Evolutionary conservation across 371 early-diverging fungal genomes (phyloP), one percentile per base, ranked within the genome.

Genomic region (Haplosporangium sp.): DNA sequence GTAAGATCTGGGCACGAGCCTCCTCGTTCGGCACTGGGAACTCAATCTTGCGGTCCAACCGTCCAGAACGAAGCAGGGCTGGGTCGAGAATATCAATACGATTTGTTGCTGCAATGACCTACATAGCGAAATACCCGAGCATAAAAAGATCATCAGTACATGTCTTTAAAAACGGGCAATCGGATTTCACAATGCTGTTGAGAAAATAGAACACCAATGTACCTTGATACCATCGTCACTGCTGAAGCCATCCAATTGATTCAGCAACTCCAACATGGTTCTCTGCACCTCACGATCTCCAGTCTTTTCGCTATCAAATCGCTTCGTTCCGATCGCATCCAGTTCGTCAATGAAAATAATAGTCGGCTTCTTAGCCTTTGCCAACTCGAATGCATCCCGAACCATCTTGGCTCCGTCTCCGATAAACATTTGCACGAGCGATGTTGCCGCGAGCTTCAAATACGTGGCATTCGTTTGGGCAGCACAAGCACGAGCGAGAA

Each of bases 301-400:
- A 55, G 95, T 95, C 83, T 96, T 98, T 56, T 99, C 99, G 68
- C 93, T 93, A 82, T 99, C 99, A 64, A 96, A 97, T 81, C 99
- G 95, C 86, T 99, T 99, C 37, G 99, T 98, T 71, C 99, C 99
- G 72, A 99, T 94, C 47, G 99, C 99, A 84, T 99, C 99, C 80
- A 99, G 90, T 85, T 99, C 99, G 86, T 99, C 99, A 81, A 99
- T 99, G 82, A 99, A 99, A 80, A 99, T 99, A 81, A 99, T 99
- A 20, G 99, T 94, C 5, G 99, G 99, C 29, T 97, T 91, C 84
- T 99, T 99, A 75, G 99, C 99, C 83, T 98, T 98, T 20, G 99
- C 99, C 60, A 99, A 83, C 23, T 93, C 95, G 85, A 99, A 99
- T 5, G 99, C 98, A 80, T 99, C 99, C 45, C 99, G 93, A 12